These are phyloP conservation scores for Umbelopsis vinacea DNA, from an alignment of 192 early-diverging fungal species.

Conservation along the genomic window DNA sequence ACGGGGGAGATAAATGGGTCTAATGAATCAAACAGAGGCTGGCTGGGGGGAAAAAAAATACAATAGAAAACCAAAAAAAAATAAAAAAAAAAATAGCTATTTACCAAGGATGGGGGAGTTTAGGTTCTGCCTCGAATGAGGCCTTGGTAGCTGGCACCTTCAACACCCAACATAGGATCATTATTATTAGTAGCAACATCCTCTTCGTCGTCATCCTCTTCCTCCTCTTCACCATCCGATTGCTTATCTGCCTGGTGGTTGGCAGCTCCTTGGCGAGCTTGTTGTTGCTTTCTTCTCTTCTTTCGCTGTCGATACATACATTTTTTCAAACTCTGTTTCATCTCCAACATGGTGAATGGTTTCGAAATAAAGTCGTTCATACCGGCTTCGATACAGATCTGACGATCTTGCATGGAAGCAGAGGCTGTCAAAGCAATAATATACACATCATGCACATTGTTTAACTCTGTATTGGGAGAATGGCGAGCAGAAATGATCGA, in stretches of 20 bases:
- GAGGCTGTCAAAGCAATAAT: slow-evolving; percentile 62
- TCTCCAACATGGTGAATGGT: slow-evolving; percentile 54
- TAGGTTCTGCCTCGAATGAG: background rate
- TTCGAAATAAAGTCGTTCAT: slow-evolving; percentile 63
- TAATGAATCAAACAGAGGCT: too few species aligned
- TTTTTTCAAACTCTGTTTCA: slow-evolving; percentile 44
- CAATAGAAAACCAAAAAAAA: slow-evolving; percentile 3
- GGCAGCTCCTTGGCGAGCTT: background rate
- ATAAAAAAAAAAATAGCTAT: background rate
- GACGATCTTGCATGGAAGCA: slow-evolving; percentile 52
- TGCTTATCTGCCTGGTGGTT: background rate
- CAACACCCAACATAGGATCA: slow-evolving; percentile 6
- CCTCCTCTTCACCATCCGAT: slow-evolving; percentile 5
- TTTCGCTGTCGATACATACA: slow-evolving; percentile 31
- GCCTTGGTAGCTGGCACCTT: slow-evolving; percentile 1
- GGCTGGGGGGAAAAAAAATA: too few species aligned
- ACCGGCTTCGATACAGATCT: slow-evolving; percentile 58
- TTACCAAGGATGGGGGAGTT: background rate
- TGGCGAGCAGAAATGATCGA: slow-evolving; percentile 34
- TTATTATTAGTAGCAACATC: background rate
- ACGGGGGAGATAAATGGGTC: too few species aligned
- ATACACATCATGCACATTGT: slow-evolving; percentile 46
- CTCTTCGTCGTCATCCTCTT: slow-evolving; percentile 11
- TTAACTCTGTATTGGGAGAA: slow-evolving; percentile 16
- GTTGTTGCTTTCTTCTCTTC: slow-evolving; percentile 31